A percentile compares a stretch with the other conserved stretches of the same genome.
phyloP scores from a whole-genome alignment of 1,284 basidiomycete genomes.

The Ustilago hordei region DNA sequence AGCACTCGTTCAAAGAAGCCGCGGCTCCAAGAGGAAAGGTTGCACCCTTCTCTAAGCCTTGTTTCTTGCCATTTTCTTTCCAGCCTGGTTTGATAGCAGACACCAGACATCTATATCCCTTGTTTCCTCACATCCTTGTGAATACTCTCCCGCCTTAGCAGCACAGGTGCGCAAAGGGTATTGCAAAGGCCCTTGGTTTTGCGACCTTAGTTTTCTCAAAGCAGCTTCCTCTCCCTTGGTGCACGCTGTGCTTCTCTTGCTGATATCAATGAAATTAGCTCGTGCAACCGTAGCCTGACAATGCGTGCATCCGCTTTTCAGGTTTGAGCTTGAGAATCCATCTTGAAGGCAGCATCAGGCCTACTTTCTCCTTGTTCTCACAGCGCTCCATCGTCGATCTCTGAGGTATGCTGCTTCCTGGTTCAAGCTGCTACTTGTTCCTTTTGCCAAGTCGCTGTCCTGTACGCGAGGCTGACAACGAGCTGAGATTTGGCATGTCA shows the following conservation, averaged over 20 bases:
- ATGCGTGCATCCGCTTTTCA: not conserved
- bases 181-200: not conserved
- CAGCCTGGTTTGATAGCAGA: not conserved
- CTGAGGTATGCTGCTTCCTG: no score
- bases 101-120: constrained; percentile 7
- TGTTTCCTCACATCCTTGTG: constrained; percentile 1
- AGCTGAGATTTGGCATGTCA: no score
- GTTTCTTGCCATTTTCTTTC: not conserved
- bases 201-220: not conserved
- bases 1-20: constrained; percentile 75
- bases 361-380: no score
- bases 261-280: no score
- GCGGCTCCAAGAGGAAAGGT: constrained; percentile 70
- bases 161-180: not conserved
- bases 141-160: not conserved
- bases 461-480: no score
- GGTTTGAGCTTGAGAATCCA: no score
- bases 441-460: no score
- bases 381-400: no score
- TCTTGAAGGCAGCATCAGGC: no score
- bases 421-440: no score
- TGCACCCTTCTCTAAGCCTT: constrained; percentile 75
- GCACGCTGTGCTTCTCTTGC: constrained; percentile 1
- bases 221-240: not conserved
- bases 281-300: no score